Evolutionary conservation across 2,329 filamentous ascomycete genomes (phyloP), one percentile per base, ranked within the genome.

Genomic region (Camillea tinctor): DNA sequence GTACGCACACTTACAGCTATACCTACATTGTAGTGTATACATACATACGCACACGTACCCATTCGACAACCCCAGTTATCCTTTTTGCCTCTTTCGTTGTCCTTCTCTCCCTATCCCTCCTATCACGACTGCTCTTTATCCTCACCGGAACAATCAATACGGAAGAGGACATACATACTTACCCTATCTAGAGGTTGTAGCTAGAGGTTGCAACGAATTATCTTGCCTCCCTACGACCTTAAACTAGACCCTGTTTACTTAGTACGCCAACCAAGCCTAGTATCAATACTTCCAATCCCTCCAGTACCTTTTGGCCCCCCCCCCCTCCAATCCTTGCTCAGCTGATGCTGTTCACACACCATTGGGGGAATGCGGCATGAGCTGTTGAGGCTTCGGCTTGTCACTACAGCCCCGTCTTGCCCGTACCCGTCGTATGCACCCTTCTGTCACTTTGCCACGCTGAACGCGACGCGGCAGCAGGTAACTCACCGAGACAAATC

Each of bases 401-500:
- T 21, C 49, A 61, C 60, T 64, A 50, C 21, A 19, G 48, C 21
- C 48, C n/a, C n/a, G 58, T 58, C 63, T 59, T 60, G 60, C 62
- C 58, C 63, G 61, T 53, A 57, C 61, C 52, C 53, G 24, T 40
- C n/a, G n/a, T n/a, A n/a, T n/a, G n/a, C n/a, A n/a, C n/a, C n/a
- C n/a, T n/a, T n/a, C 21, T 36, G 40, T 63, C 59, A 56, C 24
- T 55, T 57, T 36, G 44, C 56, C 51, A 57, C 48, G 58, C 60
- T 49, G 58, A 55, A 58, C 52, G 58, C 54, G 53, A 61, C 64
- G 56, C 62, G 62, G 26, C 40, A n/a, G n/a, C n/a, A n/a, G n/a
- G n/a, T n/a, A 56, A 59, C 60, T 66, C 62, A 65, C 62, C 64
- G 64, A 66, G 58, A 55, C 36, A 55, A 30, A 30, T 48, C 15